These are phyloP conservation scores for Cryphonectria japonica DNA, from an alignment of 2,329 filamentous ascomycete genomes.

Conservation along the genomic window DNA sequence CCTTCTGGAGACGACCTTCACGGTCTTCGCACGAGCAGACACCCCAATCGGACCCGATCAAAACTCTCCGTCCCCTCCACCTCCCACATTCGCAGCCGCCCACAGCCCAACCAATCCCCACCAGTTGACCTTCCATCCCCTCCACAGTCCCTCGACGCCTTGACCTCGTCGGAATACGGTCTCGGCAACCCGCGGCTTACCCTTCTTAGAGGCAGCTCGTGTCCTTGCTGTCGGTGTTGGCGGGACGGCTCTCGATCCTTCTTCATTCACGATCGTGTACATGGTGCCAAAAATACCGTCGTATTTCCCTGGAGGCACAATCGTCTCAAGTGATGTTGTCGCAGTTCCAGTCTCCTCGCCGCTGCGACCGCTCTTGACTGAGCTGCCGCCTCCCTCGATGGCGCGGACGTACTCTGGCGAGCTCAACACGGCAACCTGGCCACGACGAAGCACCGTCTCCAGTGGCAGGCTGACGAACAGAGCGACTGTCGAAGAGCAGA, in stretches of 20 bases:
- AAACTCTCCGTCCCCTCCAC: conserved; percentile 64
- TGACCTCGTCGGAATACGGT: conserved; percentile 63
- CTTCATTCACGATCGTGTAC: conserved; percentile 82
- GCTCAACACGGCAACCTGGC: conserved; percentile 75
- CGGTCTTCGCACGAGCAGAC: not conserved
- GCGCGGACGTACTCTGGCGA: conserved; percentile 56
- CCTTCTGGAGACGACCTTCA: not conserved
- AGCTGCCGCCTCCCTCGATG: conserved; percentile 41
- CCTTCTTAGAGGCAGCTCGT: conserved; percentile 37
- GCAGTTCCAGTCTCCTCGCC: conserved; percentile 35
- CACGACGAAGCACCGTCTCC: conserved; percentile 88
- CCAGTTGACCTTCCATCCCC: conserved; percentile 78
- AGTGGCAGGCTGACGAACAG: conserved; percentile 86
- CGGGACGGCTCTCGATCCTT: conserved; percentile 65
- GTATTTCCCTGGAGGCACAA: conserved; percentile 81
- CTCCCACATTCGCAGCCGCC: conserved; percentile 68
- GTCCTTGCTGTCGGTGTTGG: conserved; percentile 38
- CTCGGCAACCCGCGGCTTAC: conserved; percentile 43
- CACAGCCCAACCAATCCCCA: conserved; percentile 77
- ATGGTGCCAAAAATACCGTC: conserved; percentile 89
- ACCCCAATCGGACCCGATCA: conserved; percentile 37
- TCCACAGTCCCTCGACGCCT: conserved; percentile 69
- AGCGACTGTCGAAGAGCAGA: conserved; percentile 77
- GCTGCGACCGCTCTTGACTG: conserved; percentile 32
- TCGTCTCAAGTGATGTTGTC: conserved; percentile 61